Percentiles rank a stretch among this genome's conserved stretches.
Conservation (phyloP, 148 eudicot species). For the Vaccinium darrowii region DNA sequence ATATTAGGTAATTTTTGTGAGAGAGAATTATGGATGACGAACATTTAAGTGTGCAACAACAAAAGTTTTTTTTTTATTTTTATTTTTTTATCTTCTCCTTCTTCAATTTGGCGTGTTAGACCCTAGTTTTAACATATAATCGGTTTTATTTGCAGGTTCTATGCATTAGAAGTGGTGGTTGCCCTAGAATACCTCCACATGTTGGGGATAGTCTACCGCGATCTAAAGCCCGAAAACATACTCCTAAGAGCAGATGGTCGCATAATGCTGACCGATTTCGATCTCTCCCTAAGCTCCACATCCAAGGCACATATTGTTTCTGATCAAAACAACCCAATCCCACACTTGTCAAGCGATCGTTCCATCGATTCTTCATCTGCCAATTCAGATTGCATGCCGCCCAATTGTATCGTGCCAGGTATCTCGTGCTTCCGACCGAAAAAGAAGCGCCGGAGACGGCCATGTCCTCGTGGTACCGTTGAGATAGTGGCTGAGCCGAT, state of each 20-base stretch:
- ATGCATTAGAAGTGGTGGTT: conserved; percentile 49
- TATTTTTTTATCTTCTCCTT: too few relatives aligned
- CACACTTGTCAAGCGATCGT: neutral
- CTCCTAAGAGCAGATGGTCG: conserved; percentile 48
- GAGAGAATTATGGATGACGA: too few relatives aligned
- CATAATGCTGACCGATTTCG: conserved; percentile 52
- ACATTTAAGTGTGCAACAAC: too few relatives aligned
- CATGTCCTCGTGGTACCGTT: neutral
- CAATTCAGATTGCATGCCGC: conserved; percentile 28
- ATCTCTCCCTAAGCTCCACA: conserved; percentile 37
- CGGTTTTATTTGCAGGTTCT: conserved; percentile 37
- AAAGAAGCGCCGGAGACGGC: neutral
- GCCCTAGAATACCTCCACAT: conserved; percentile 62
- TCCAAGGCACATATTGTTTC: conserved; percentile 27
- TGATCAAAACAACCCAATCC: neutral
- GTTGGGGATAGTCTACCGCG: conserved; percentile 49
- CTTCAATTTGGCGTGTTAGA: too few relatives aligned
- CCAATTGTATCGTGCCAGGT: conserved; percentile 30
- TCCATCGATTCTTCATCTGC: neutral
- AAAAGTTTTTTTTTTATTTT: too few relatives aligned
- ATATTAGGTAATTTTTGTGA: too few relatives aligned
- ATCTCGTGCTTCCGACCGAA: conserved; percentile 28
- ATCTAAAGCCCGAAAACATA: conserved; percentile 55
- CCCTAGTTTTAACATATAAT: too few relatives aligned
- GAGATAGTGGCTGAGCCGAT: conserved; percentile 47